Base-by-base conservation (phyloP, 1,284 basidiomycete genomes). In the Somion occarium region DNA sequence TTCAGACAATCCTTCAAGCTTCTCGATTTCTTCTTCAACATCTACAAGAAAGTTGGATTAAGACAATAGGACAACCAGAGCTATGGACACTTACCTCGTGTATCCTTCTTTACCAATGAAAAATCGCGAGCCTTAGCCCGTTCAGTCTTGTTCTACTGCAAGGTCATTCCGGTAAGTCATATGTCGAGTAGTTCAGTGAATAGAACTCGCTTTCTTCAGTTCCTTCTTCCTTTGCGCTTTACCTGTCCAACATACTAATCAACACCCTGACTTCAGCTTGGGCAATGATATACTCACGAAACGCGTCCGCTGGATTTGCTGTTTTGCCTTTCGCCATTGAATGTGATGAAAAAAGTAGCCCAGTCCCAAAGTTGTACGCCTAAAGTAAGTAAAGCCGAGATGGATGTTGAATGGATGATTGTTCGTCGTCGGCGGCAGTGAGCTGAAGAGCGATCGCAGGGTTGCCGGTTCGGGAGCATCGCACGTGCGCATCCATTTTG, bases 151-250 rank as follows among this genome's bases (percentile, higher is more conserved):
- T 95, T 94, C 92, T 94, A 86, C 81, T 84, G 65, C 67, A 76
- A 37, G 45, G 37, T 55, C 51, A 20, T 22, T 18, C 39, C 12
- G 53, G 50, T 46, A 52, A 45, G 30, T 19, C 24, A 24, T 42
- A 26, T 53, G 54, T 46, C 49, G 9, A 38, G 18, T 19, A 43
- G 19, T 44, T 25, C 38, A 25, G n/a, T 38, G 19, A 20, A 37
- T 1, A 44, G 47, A 53, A 54, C 73, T 58, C 68, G 88, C 91
- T 84, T 93, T 94, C 73, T 93, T 93, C 30, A 94, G 72, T 66
- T 96, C 91, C 66, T 91, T 93, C 69, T 91, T 92, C 55, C 89
- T 78, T 63, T 87, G 84, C 5, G 88, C 83, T 72, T 96, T 96
- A 56, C 90, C 90, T 93, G 56, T 22, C 5, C 13, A 22, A 5